Base-by-base conservation (phyloP, 2,329 filamentous ascomycete species). In the Hirsutella minnesotensis region DNA sequence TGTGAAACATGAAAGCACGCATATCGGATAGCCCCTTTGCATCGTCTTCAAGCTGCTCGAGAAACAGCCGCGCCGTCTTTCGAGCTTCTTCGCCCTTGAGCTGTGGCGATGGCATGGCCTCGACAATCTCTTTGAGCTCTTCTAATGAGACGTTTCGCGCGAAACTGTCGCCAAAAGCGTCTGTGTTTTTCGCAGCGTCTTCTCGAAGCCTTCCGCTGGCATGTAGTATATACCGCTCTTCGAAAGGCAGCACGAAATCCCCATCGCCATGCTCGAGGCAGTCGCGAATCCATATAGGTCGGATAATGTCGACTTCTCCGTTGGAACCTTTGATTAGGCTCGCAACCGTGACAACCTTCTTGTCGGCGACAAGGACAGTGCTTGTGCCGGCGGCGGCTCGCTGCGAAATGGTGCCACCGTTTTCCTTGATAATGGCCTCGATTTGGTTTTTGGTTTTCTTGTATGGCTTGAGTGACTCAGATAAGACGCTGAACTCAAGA, bases 151-250 rank as follows among this genome's bases (percentile, higher is more conserved):
- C 65, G 52, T 94, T 79, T 4, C 89, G 71, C 1, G 79, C 74
- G 60, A 86, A 96, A 55, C 87, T 89, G 58, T 98, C 92, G 0
- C 83, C 84, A 52, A 78, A 92, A 42, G 71, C 66, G 57, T 98
- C 92, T 2, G 83, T 71, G 49, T 83, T 85, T 3, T 65, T 63
- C 31, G 73, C 68, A 9, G 81, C 75, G 8, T 69, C 66, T 7
- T 66, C 66, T 34, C 65, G 61, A 43, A 79, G 68, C 2, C 67
- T 70, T 4, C 79, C 73, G 0, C 72, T 75, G 0, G 77, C 77
- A 53, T 82, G 78, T 47, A 92, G 82, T 52, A 96, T 68, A 53
- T 96, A 88, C 0, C 69, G 52, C 3, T 64, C 69, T 49, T 77
- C 73, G 35, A 69, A 72, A 1, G 73, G 72, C 4, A 94, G 75